These are phyloP conservation scores for Aspergillus floridensis DNA, from an alignment of 2,329 filamentous ascomycete species.

Conservation along the genomic window DNA sequence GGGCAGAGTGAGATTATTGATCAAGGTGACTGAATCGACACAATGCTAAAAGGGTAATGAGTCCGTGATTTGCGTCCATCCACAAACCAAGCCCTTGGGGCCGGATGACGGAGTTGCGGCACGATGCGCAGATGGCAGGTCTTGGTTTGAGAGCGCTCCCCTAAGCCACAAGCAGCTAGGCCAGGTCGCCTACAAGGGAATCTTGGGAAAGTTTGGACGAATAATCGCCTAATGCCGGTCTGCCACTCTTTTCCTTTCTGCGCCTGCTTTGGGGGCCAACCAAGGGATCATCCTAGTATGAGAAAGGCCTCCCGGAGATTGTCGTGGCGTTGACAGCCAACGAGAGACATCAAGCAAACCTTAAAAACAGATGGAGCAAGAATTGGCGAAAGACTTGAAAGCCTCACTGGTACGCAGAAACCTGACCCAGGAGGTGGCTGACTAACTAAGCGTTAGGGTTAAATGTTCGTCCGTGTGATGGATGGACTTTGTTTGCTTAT, in stretches of 20 bases:
- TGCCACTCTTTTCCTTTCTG: slow-evolving; percentile 14
- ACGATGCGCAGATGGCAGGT: slow-evolving; percentile 18
- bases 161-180: slow-evolving; percentile 16
- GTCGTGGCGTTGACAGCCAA: slow-evolving; percentile 21
- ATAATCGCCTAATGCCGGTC: background rate
- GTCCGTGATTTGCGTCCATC: slow-evolving; percentile 16
- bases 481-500: background rate
- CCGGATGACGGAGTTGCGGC: slow-evolving; percentile 14
- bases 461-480: background rate
- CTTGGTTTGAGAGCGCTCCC: slow-evolving; percentile 7
- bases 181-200: slow-evolving; percentile 18
- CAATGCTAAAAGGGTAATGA: slow-evolving; percentile 19
- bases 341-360: slow-evolving; percentile 4
- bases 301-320: slow-evolving; percentile 23
- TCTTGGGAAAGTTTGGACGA: slow-evolving; percentile 16
- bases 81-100: slow-evolving; percentile 21
- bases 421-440: slow-evolving; percentile 9
- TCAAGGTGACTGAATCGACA: slow-evolving; percentile 2
- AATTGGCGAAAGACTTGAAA: slow-evolving; percentile 1
- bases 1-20: background rate
- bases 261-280: slow-evolving; percentile 18
- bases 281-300: slow-evolving; percentile 15
- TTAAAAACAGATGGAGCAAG: background rate
- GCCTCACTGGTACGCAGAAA: background rate
- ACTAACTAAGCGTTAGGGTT: slow-evolving; percentile 1